These are phyloP conservation scores for Pouteria glomerata DNA, from an alignment of 148 eudicot species.

Conservation along the genomic window DNA sequence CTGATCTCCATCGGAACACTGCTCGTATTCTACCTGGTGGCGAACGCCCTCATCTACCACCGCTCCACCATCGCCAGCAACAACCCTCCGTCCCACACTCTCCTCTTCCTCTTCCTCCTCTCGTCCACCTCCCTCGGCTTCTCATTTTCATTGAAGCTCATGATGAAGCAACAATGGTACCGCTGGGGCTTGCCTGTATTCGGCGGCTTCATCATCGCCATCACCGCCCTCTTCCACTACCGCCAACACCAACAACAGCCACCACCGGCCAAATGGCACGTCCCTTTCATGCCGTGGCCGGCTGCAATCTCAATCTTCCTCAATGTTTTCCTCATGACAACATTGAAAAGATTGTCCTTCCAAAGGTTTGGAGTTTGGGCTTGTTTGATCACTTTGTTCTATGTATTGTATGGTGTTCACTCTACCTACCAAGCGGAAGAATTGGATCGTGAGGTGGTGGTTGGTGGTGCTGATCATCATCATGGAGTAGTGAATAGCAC, in stretches of 20 bases:
- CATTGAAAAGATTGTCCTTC: conserved; percentile 39
- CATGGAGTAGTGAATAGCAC: too few relatives aligned
- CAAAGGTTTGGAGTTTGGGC: conserved; percentile 68
- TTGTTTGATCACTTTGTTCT: conserved; percentile 48
- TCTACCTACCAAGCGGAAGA: conserved; percentile 59
- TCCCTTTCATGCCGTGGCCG: conserved; percentile 85
- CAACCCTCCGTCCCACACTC: conserved; percentile 34
- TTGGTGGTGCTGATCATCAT: conserved; percentile 22
- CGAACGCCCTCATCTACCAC: conserved; percentile 67
- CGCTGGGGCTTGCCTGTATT: conserved; percentile 40
- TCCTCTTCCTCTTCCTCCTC: conserved; percentile 52
- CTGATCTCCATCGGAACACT: conserved; percentile 83
- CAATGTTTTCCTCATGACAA: conserved; percentile 70
- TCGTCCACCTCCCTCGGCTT: conserved; percentile 45
- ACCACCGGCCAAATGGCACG: conserved; percentile 32
- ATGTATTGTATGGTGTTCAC: conserved; percentile 67
- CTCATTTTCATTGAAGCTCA: conserved; percentile 54
- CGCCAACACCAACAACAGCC: background rate
- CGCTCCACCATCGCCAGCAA: conserved; percentile 41
- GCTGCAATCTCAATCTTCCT: conserved; percentile 57
- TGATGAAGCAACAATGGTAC: conserved; percentile 21
- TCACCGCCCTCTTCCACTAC: conserved; percentile 44
- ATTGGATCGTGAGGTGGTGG: conserved; percentile 19
- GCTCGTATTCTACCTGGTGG: conserved; percentile 75
- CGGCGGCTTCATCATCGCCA: conserved; percentile 25